Evolutionary conservation across 1,284 basidiomycete genomes (phyloP), one percentile per base, ranked within the genome.

Genomic region (Cryptococcus wingfieldii): DNA sequence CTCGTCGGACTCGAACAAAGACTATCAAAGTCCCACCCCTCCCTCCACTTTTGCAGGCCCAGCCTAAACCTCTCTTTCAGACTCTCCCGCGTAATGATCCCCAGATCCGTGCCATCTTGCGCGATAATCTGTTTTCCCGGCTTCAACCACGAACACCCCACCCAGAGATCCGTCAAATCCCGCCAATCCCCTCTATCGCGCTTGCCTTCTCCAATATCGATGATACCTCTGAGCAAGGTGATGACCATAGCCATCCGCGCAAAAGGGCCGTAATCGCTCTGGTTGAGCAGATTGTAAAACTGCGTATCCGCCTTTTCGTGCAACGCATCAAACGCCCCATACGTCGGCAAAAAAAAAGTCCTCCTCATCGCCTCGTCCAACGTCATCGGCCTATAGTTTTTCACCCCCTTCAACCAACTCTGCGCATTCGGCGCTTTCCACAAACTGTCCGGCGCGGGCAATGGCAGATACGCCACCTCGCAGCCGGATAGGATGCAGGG

Each of bases 21-120:
- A 14, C 66, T 56, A 59, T 80, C 79, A 57, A 76, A 75, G 60
- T 78, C 77, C 78, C 77, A 79, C 6, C 77, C 78, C 65, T 74
- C 68, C 38, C 75, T 65, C 78, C 78, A 79, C 71, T 66, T 62
- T 51, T 72, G 66, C 38, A 77, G 55, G 1, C 62, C 75, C 27
- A 61, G 46, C n/a, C 63, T 59, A 42, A 71, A 77, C 42, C 70
- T 53, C n/a, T 57, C 61, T 19, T 62, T 56, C 31, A 75, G 46
- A 18, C 61, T 60, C 38, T 72, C 68, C 42, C 59, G 60, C 4
- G 69, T 66, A 9, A 70, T 62, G 19, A 50, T 19, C 18, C 67
- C 70, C 34, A 72, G 47, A 43, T 71, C 74, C 31, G 58, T 59
- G 4, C 68, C 67, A 41, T 67, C 69, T 48, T 58, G 64, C 38